Conservation (phyloP, 768 basidiomycete species). For the Calocera cornea region DNA sequence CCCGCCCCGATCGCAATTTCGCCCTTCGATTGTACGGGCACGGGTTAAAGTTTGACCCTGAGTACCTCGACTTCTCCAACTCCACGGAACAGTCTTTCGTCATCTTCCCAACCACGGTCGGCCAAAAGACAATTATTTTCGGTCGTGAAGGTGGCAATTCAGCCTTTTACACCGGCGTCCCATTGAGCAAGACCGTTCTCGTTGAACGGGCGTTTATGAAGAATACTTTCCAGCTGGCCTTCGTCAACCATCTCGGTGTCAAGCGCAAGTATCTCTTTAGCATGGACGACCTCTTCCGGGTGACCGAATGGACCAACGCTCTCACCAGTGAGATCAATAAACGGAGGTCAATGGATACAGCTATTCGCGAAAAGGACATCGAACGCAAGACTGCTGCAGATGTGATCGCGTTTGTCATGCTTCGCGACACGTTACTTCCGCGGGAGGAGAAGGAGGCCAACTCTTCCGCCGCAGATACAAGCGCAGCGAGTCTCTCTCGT, state of each 20-base stretch:
- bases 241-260: conserved; percentile 36
- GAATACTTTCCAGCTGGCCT: conserved; percentile 88
- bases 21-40: conserved; percentile 75
- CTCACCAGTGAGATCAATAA: conserved; percentile 35
- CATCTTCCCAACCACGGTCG: conserved; percentile 73
- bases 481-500: conserved; percentile 12
- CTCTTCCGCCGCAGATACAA: conserved; percentile 9
- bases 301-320: conserved; percentile 58
- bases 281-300: conserved; percentile 62
- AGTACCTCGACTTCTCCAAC: conserved; percentile 62
- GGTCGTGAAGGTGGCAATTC: conserved; percentile 74
- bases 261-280: conserved; percentile 93
- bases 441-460: conserved; percentile 16
- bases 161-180: conserved; percentile 64
- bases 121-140: conserved; percentile 70
- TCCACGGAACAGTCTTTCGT: conserved; percentile 78
- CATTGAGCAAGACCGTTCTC: conserved; percentile 58
- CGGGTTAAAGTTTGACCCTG: conserved; percentile 78
- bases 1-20: conserved; percentile 70
- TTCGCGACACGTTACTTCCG: conserved; percentile 68
- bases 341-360: conserved; percentile 2
- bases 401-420: conserved; percentile 61
- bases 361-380: conserved; percentile 1
- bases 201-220: conserved; percentile 93
- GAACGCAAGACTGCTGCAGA: conserved; percentile 28